Base-by-base conservation (phyloP, 176 grass and related monocot species). In the Aegilops speltoides region DNA sequence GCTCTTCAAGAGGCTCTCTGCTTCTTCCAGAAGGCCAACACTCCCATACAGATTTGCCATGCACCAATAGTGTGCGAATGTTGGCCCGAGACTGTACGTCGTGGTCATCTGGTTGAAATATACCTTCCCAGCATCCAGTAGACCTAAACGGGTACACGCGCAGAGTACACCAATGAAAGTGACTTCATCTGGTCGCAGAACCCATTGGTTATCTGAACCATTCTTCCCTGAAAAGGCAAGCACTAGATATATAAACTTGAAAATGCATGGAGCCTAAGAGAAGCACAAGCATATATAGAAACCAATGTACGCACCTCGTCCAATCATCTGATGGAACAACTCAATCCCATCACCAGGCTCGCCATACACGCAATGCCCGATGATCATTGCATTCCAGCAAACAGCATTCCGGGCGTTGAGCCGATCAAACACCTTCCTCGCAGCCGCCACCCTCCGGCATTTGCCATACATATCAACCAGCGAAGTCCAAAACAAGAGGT, bases 21-120 rank as follows among this genome's bases (percentile, higher is more conserved):
- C 87, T 73, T 94, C 87, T 78, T 89, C 75, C 25, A 87, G 41
- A 81, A 91, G 86, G 3, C 89, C 89, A 67, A 87, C 83, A 63
- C 84, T 85, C 8, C 84, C 87, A 87, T 89, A 93, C 3, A 91
- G 85, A 75, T 95, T 93, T 13, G 91, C 93, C 90, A 95, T 85
- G 65, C 93, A 95, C 93, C 93, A 95, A 70, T 87, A 91, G 83
- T 96, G 91, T 0, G 91, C 89, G 67, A 96, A 96, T 71, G 89
- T 88, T 4, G 87, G 91, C 26, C 54, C 91, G 28, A 93, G 54
- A 65, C 85, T 81, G 85, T 91, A 93, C 20, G 68, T 69, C 3
- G 60, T 66, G 25, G 45, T 86, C 91, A 96, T 93, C 84, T 89
- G 81, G 37, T 89, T 50, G 65, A 96, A 93, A 82, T 93, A 91